Base-by-base conservation (phyloP, 768 basidiomycete genomes). In the Suillus sp. region DNA sequence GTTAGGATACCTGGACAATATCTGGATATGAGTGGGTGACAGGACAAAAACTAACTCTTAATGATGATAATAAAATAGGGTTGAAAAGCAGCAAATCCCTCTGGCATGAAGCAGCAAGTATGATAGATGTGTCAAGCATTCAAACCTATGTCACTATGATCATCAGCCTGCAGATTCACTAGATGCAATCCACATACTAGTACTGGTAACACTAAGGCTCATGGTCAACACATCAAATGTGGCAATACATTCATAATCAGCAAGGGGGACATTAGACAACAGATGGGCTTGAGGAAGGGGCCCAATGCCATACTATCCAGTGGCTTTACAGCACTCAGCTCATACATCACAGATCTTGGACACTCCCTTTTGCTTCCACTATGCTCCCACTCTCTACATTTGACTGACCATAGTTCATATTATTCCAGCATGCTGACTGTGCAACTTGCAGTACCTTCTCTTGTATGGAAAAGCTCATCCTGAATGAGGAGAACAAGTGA, bases 111-210 rank as follows among this genome's bases (percentile, higher is more conserved):
- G 32, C 5, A 20, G 51, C 51, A 20, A 20, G 51, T 32, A 2
- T 30, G 51, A 32, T 53, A 53, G 32, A 53, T 53, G 51, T 30
- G 20, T 30, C 51, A 53, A 20, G 51, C 30, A 53, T 32, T 53
- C 51, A 53, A 53, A 53, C 11, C 51, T 53, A 20, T 20, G 32
- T 32, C 2, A 6, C 18, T n/a, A 5, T 20, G 18, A 9, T 53
- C 30, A 32, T 32, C 20, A 32, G 51, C 30, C 30, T 32, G 30
- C 10, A n/a, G 20, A n/a, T 53, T 34, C 32, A 8, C 6, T 13
- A 32, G 30, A 32, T 3, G 4, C 9, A 32, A 32, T 32, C 10
- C 30, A 53, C 51, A 13, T 53, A 53, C 51, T 53, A 30, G 51
- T 53, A 32, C 51, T 53, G 20, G 30, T 32, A 53, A 53, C 30